A percentile compares a stretch with the other conserved stretches of the same genome.
phyloP scores from a whole-genome alignment of 192 early-diverging fungal species.

The Helicostylum pulchrum region DNA sequence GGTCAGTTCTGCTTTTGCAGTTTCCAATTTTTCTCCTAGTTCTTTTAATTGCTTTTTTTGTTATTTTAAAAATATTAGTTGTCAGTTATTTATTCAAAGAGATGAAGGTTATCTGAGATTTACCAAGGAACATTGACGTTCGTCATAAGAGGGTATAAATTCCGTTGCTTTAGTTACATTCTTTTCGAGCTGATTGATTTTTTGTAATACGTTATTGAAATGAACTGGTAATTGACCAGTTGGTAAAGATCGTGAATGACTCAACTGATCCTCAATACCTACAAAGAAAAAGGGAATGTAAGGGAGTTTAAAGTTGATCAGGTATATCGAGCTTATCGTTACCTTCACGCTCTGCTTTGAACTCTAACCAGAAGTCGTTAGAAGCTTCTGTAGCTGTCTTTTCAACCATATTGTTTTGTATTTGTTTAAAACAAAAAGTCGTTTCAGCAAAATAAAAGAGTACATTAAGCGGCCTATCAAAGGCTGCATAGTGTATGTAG shows the following conservation, averaged over 20 bases:
- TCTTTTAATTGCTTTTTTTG: conserved; percentile 49
- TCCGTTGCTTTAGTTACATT: conserved; percentile 57
- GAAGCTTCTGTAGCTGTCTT: conserved; percentile 36
- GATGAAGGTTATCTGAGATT: not conserved
- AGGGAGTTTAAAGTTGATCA: not conserved
- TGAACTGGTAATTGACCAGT: conserved; percentile 28
- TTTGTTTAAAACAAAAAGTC: no score
- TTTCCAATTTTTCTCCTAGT: conserved; percentile 39
- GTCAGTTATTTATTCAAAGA: not conserved
- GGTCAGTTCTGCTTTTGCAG: conserved; percentile 36
- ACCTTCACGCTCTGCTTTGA: conserved; percentile 38
- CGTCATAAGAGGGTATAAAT: conserved; percentile 68
- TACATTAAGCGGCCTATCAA: no score
- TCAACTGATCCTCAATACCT: not conserved
- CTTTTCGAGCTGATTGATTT: conserved; percentile 57
- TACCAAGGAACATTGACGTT: conserved; percentile 57
- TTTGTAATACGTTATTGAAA: conserved; percentile 41
- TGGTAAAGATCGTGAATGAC: conserved; percentile 2
- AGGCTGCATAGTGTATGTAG: no score
- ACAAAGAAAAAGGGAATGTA: not conserved
- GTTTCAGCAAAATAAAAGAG: no score
- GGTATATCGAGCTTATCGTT: not conserved
- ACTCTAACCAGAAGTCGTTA: conserved; percentile 37
- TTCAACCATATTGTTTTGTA: not conserved
- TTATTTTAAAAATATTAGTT: not conserved